These are phyloP conservation scores for Pulveroboletus sp. DNA, from an alignment of 1,284 basidiomycete genomes.

Conservation along the genomic window DNA sequence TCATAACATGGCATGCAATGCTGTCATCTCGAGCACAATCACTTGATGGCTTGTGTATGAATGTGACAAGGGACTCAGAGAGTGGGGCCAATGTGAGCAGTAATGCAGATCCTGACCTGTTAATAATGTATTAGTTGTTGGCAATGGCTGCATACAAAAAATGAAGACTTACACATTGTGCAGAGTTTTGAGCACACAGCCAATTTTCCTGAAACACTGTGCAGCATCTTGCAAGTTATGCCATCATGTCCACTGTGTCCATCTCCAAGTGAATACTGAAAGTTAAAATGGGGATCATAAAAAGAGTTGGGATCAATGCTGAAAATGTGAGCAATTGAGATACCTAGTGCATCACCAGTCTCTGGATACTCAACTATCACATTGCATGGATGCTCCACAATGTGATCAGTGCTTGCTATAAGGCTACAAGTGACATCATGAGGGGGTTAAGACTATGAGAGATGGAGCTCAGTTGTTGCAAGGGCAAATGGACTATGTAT, in stretches of 20 bases:
- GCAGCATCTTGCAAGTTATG: too few species aligned
- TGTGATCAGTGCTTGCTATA: too few species aligned
- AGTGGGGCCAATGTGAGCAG: not conserved
- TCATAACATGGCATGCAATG: too few species aligned
- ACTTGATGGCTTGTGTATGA: not conserved
- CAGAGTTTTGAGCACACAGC: not conserved
- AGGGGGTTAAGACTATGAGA: too few species aligned
- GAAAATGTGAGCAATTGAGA: not conserved
- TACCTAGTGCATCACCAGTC: not conserved
- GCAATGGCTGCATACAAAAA: not conserved
- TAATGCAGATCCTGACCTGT: not conserved
- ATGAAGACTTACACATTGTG: not conserved
- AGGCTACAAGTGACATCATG: too few species aligned
- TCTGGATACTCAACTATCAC: not conserved
- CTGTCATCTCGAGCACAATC: fast-evolving
- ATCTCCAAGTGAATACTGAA: too few species aligned
- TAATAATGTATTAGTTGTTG: not conserved
- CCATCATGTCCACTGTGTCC: too few species aligned
- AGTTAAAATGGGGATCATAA: not conserved
- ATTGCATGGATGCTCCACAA: not conserved
- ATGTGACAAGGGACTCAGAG: not conserved
- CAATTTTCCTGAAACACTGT: not conserved
- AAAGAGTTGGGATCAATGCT: not conserved
- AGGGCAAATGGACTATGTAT: too few species aligned
- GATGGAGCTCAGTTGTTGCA: too few species aligned